Evolutionary conservation across 108 stramenopile species (phyloP), one percentile per base, ranked within the genome.

Genomic region (Skeletonema tropicum): DNA sequence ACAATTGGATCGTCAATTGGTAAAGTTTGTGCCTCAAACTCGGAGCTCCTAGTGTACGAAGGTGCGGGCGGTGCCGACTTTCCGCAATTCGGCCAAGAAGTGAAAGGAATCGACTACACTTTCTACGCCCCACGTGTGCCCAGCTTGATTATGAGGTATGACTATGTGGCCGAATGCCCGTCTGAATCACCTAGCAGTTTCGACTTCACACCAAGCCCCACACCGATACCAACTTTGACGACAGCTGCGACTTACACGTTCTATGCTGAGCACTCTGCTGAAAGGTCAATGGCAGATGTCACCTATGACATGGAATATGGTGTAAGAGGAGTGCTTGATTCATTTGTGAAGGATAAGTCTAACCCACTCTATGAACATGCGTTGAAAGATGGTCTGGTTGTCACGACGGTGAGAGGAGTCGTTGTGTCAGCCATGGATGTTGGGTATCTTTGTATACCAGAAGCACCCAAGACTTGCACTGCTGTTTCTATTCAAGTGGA

Each of bases 81-180:
- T 3, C 77, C 70, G n/a, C 68, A 70, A 11, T 79, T 79, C 46
- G 57, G 26, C 3, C 32, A 65, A 59, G 77, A 66, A 57, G 12
- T 13, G 21, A 52, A 57, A 38, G 66, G 71, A 12, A 59, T 65
- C 23, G 77, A 77, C 39, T 77, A 79, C 60, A 79, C 71, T 13
- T 79, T 79, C 59, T 79, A 72, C 30, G 65, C 77, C 26, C 77
- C 77, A 45, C 77, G 77, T 66, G 70, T 79, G 5, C 71, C 71
- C 35, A 79, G 71, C 48, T 70, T 70, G 14, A 79, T 55, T 1
- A 29, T 79, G 55, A 35, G 64, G 36, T 79, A 79, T 66, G 77
- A 79, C 29, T 67, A 68, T 33, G 30, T 52, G 26, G 70, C 70
- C 14, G 66, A 71, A 72, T 79, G 77, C 60, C 65, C 64, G 29